Evolutionary conservation across 768 basidiomycete species (phyloP), one percentile per base, ranked within the genome.

Genomic region (Podaxis rugospora): DNA sequence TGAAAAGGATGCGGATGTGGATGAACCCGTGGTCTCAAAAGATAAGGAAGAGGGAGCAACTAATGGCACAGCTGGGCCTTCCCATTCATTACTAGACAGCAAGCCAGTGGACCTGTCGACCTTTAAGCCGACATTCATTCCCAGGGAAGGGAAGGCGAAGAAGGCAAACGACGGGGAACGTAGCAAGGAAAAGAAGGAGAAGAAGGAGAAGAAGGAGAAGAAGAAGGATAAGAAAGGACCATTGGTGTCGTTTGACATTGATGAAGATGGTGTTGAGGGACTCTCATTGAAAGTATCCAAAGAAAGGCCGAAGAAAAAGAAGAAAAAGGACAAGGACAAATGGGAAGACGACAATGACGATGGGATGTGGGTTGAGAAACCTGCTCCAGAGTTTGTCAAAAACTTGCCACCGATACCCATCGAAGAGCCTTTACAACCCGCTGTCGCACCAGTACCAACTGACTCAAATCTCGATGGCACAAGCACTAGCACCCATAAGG

Each of bases 121-220:
- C 0, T 98, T 96, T 80, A 92, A 88, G 67, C 95, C 95, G 1
- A 91, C 87, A 0, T 98, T 98, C 70, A 84, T 92, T 6, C 86
- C 87, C 5, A 82, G 86, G n/a, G 74, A 80, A 57, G 78, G 80
- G 1, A 81, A 80, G 55, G 68, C 70, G 13, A 79, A 83, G 67
- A 77, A 77, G 51, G 63, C 68, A 16, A 71, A 71, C 55, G 71
- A 74, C 40, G 86, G 82, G 57, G 78, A 80, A 55, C 76, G 76
- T 2, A 55, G 61, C 23, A 42, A 66, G 61, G 51, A 68, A 49
- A 57, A 56, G 62, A 73, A 72, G 62, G 81, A 83, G 66, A 82
- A 81, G 66, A 81, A 79, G 32, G 32, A 9, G 64, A 64, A 70
- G 25, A 73, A 73, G 62, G 75, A 85, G 66, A 78, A 83, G 66